Evolutionary conservation across 2,329 filamentous ascomycete species (phyloP).

Genomic region (Beauveria caledonica): DNA sequence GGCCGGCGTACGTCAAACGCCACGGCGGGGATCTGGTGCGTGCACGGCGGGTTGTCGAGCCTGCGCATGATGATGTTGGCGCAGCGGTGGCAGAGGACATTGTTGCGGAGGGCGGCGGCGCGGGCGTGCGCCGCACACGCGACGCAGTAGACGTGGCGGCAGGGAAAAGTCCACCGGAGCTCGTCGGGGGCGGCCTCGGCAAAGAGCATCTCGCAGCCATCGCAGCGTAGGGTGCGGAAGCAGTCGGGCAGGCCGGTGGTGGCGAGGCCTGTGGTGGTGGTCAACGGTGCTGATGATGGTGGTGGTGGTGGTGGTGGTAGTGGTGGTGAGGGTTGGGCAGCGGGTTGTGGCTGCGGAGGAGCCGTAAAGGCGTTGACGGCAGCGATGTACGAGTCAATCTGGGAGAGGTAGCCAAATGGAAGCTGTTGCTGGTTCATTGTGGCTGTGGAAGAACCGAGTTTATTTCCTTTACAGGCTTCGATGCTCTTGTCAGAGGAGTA

Average conservation of each 20-base stretch:
- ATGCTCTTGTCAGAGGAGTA: no score
- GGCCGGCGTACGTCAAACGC: neutral
- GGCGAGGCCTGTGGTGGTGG: neutral
- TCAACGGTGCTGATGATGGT: neutral
- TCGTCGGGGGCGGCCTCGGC: neutral
- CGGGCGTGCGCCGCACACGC: neutral
- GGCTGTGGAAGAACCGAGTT: neutral
- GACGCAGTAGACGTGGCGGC: slow-evolving; percentile 11
- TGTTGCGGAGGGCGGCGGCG: neutral
- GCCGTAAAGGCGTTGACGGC: neutral
- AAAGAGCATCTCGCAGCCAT: slow-evolving; percentile 12
- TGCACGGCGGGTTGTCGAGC: slow-evolving; percentile 4
- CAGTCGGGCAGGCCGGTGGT: neutral
- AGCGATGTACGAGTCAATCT: neutral
- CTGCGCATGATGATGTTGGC: slow-evolving; percentile 4
- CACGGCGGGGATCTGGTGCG: neutral
- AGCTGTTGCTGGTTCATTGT: neutral
- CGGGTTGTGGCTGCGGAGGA: no score
- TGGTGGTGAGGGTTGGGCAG: no score
- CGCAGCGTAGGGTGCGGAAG: slow-evolving; percentile 9
- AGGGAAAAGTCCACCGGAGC: slow-evolving; percentile 8
- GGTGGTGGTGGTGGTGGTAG: neutral
- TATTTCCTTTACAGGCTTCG: no score
- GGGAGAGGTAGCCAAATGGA: slow-evolving; percentile 2
- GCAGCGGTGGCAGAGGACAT: neutral